Evolutionary conservation across 2,329 filamentous ascomycete species (phyloP).

Genomic region (Sporothrix schenckii): DNA sequence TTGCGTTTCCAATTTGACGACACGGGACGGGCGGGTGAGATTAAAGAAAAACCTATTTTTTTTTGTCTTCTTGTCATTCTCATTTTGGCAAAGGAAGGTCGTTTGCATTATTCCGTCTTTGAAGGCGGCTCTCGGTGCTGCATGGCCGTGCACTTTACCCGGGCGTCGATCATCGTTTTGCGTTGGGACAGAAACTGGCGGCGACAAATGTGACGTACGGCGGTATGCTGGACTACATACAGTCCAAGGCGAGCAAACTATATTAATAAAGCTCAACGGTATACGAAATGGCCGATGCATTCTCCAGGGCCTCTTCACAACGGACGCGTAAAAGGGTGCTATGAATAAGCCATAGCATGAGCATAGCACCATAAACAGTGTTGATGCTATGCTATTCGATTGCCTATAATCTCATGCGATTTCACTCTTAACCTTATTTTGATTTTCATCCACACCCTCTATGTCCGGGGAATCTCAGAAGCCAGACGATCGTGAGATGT

Average conservation of each 20-base stretch:
- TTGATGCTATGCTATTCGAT: background rate
- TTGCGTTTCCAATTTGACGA: background rate
- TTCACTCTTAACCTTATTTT: constrained; percentile 7
- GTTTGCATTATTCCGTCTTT: background rate
- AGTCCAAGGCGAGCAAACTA: background rate
- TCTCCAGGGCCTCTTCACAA: background rate
- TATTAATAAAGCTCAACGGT: background rate
- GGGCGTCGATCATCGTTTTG: constrained; percentile 21
- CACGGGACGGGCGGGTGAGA: background rate
- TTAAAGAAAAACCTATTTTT: too few species aligned
- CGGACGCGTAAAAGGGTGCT: background rate
- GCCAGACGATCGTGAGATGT: background rate
- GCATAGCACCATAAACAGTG: background rate
- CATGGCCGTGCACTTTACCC: constrained; percentile 24
- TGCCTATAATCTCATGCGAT: background rate
- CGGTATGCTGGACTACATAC: background rate
- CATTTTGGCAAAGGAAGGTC: background rate
- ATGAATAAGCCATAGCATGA: background rate
- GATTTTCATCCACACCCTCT: background rate
- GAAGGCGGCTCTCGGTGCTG: constrained; percentile 8
- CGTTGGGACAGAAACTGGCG: background rate
- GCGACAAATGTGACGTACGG: background rate
- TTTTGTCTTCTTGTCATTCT: too few species aligned
- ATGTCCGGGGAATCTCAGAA: background rate
- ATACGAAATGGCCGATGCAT: background rate